phyloP scores from a whole-genome alignment of 1,284 basidiomycete species.

The Rhodotorula sp. region DNA sequence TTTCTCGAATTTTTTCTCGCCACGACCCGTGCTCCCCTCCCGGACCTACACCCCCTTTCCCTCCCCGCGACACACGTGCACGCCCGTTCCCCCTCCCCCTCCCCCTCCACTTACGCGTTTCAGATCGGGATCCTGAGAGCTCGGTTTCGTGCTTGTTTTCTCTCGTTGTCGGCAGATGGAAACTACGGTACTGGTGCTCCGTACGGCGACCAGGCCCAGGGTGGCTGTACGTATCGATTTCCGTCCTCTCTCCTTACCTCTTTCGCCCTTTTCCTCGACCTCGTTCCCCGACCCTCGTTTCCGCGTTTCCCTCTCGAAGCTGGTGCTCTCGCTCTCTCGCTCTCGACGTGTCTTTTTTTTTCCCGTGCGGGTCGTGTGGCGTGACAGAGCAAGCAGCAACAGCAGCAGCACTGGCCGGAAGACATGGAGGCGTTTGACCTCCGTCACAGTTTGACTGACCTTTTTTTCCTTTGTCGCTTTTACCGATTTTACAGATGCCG shows the following conservation, averaged over 20 bases:
- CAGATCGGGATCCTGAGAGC: not conserved
- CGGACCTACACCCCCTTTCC: too few species aligned
- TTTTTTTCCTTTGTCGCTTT: not conserved
- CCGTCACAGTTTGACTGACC: not conserved
- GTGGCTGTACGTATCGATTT: slow-evolving; percentile 21
- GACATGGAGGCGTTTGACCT: not conserved
- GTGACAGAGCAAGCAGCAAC: not conserved
- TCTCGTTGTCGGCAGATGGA: slow-evolving; percentile 14
- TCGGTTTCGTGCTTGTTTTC: not conserved
- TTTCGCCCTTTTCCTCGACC: too few species aligned
- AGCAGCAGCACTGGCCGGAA: not conserved
- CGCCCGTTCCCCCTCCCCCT: not conserved
- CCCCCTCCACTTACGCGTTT: not conserved
- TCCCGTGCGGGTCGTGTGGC: not conserved
- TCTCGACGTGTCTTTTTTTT: not conserved
- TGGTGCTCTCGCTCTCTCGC: not conserved
- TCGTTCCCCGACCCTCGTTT: not conserved
- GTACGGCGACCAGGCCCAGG: slow-evolving; percentile 33
- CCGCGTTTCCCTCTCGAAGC: not conserved
- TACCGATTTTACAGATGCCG: slow-evolving; percentile 1
- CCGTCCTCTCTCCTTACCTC: not conserved
- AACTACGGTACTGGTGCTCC: slow-evolving; percentile 35
- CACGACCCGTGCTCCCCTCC: too few species aligned
- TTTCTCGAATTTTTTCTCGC: too few species aligned
- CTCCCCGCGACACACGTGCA: too few species aligned